Conservation (phyloP, 805 yeast genomes). For the Ogataea neopini region DNA sequence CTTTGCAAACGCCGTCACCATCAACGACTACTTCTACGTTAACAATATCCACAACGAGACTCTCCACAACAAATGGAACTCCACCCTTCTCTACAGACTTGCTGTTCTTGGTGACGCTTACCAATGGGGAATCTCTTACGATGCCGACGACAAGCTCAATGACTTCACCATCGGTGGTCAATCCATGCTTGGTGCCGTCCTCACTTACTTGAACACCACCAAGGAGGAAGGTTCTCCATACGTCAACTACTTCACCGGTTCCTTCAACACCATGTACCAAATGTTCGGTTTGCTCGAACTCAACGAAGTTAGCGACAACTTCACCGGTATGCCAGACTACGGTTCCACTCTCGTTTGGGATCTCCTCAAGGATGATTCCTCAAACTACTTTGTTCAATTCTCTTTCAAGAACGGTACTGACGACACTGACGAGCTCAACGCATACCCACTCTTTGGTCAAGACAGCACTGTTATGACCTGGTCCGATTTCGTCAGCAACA, state of each 20-base stretch:
- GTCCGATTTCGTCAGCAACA: constrained; percentile 36
- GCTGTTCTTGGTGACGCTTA: constrained; percentile 40
- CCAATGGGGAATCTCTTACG: constrained; percentile 40
- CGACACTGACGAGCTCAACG: constrained; percentile 33
- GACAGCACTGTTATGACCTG: constrained; percentile 36
- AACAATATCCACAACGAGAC: constrained; percentile 44
- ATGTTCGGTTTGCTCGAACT: constrained; percentile 39
- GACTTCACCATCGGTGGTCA: constrained; percentile 45
- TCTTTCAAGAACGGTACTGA: constrained; percentile 49
- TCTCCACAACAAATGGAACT: constrained; percentile 36
- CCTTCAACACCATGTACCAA: constrained; percentile 47
- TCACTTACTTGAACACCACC: constrained; percentile 39
- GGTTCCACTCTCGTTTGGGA: constrained; percentile 50
- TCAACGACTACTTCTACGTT: constrained; percentile 44
- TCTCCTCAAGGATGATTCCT: constrained; percentile 32
- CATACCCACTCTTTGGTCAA: constrained; percentile 42
- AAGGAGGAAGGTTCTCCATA: constrained; percentile 37
- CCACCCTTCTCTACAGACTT: constrained; percentile 34
- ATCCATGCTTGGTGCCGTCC: constrained; percentile 39
- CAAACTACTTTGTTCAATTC: constrained; percentile 41
- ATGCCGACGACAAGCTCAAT: constrained; percentile 29
- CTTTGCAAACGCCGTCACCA: constrained; percentile 41
- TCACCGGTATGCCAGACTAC: constrained; percentile 49
- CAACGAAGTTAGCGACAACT: constrained; percentile 36
- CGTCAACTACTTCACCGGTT: constrained; percentile 45